Conservation (phyloP, 345 rosid genomes). For the Brassica juncea region DNA sequence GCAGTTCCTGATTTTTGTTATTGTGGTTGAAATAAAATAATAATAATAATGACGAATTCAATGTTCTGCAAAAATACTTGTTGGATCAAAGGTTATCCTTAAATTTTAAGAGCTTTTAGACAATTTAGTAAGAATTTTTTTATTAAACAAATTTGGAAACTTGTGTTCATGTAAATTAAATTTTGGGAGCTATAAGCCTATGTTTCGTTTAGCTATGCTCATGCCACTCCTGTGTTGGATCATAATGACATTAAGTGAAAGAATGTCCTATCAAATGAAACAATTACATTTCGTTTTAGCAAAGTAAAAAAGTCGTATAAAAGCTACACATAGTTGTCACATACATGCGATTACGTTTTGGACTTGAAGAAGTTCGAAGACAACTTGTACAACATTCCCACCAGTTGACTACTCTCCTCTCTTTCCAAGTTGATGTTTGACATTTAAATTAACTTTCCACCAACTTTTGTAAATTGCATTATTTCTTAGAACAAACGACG, state of each 20-base stretch:
- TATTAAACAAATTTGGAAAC: neutral
- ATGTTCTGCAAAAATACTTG: neutral
- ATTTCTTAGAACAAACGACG: neutral
- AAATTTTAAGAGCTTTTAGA: no score
- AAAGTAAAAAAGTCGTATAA: neutral
- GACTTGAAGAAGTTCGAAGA: neutral
- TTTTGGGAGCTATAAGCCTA: neutral
- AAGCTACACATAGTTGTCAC: neutral
- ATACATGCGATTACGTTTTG: neutral
- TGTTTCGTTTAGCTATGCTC: neutral
- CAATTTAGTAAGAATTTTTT: no score
- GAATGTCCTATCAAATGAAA: neutral
- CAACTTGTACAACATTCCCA: neutral
- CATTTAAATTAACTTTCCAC: neutral
- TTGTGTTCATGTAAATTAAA: no score
- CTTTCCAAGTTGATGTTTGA: slow-evolving; percentile 17
- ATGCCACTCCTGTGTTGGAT: neutral
- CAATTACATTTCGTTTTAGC: neutral
- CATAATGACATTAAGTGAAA: neutral
- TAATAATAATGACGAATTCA: neutral
- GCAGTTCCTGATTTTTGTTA: neutral
- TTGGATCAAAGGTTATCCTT: neutral
- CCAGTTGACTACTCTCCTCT: neutral
- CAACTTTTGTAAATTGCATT: neutral
- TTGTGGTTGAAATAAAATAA: neutral